These are phyloP conservation scores for Wickerhamomyces strasburgensis DNA, from an alignment of 805 yeast species.

Conservation along the genomic window DNA sequence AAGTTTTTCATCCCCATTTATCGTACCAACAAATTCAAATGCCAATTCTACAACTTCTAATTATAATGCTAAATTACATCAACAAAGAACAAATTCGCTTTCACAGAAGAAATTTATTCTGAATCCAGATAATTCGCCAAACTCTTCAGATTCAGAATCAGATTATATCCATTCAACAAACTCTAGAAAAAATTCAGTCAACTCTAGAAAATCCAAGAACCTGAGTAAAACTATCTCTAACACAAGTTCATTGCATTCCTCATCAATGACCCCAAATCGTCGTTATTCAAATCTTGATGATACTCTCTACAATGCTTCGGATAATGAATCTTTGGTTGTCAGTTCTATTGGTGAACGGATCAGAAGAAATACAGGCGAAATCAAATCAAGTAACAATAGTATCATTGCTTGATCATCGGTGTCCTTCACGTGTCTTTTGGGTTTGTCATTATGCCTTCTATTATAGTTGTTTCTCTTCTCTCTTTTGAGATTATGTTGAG, in stretches of 20 bases:
- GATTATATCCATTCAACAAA: conserved; percentile 13
- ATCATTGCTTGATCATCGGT: conserved; percentile 10
- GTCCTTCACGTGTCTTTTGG: background rate
- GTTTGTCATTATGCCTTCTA: background rate
- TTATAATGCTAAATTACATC: conserved; percentile 11
- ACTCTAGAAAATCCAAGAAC: conserved; percentile 9
- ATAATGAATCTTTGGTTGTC: conserved; percentile 26
- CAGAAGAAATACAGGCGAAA: conserved; percentile 28
- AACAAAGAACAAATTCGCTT: conserved; percentile 13
- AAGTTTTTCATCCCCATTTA: conserved; percentile 32
- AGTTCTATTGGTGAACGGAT: conserved; percentile 30
- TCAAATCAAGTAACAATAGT: conserved; percentile 17
- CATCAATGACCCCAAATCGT: background rate
- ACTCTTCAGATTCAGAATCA: conserved; percentile 26
- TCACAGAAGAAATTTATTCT: conserved; percentile 18
- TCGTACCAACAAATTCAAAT: conserved; percentile 7
- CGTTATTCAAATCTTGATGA: conserved; percentile 10
- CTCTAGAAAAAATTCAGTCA: conserved; percentile 13
- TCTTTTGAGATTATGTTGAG: no score
- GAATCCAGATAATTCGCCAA: conserved; percentile 21
- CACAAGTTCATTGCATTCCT: conserved; percentile 3
- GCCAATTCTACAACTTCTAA: no score
- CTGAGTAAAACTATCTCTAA: conserved; percentile 8
- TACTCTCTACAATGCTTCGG: conserved; percentile 18
- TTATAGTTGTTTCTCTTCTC: background rate